phyloP scores from a whole-genome alignment of 495 filamentous ascomycete genomes.

The Hypoxylon fragiforme region DNA sequence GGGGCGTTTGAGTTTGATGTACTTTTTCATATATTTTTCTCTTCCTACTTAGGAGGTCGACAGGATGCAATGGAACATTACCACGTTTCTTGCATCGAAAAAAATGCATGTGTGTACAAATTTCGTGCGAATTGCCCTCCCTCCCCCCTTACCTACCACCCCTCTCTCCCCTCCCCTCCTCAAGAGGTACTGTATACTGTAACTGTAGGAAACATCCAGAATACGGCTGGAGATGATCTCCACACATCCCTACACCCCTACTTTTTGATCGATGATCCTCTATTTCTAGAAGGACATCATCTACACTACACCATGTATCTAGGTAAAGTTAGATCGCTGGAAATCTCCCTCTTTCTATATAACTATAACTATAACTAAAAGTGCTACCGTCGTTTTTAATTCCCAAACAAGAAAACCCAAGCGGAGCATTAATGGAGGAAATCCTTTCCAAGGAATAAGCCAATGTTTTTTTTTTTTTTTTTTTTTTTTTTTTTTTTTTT shows the following conservation, averaged over 20 bases:
- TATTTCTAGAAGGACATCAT: conserved; percentile 23
- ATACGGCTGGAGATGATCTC: conserved; percentile 10
- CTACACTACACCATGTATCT: too few species aligned
- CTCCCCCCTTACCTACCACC: too few species aligned
- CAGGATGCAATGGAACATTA: conserved; percentile 35
- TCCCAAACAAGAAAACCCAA: background rate
- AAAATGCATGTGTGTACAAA: conserved; percentile 9
- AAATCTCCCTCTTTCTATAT: background rate
- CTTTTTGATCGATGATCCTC: conserved; percentile 15
- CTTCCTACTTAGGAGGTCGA: background rate
- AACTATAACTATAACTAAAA: too few species aligned
- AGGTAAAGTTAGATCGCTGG: conserved; percentile 10
- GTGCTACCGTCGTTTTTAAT: too few species aligned
- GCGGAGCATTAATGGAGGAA: background rate
- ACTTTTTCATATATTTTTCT: background rate
- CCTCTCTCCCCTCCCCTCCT: too few species aligned
- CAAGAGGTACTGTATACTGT: too few species aligned
- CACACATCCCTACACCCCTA: too few species aligned
- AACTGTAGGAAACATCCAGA: conserved; percentile 2
- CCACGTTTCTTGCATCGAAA: conserved; percentile 31
- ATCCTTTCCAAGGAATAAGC: too few species aligned
- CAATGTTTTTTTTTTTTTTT: too few species aligned
- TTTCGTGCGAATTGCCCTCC: too few species aligned
- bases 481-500: too few species aligned
- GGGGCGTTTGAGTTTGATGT: conserved; percentile 6